A percentile compares a stretch with the other conserved stretches of the same genome.
phyloP scores from a whole-genome alignment of 2,329 filamentous ascomycete species.

The Zopfia rhizophila region DNA sequence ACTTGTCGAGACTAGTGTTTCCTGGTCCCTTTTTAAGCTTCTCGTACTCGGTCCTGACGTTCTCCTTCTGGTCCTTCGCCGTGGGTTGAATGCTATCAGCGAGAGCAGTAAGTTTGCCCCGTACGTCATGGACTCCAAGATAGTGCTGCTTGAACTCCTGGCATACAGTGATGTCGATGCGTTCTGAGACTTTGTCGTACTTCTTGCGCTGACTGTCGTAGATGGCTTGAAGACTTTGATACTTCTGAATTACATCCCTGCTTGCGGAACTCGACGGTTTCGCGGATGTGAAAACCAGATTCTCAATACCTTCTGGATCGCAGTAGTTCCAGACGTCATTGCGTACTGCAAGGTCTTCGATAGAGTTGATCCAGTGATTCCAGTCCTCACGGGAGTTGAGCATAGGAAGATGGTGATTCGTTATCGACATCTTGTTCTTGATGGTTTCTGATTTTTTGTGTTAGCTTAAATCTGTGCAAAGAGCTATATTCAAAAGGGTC shows the following conservation, averaged over 20 bases:
- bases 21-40: too few species aligned
- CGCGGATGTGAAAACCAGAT: slow-evolving; percentile 13
- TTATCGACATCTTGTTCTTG: slow-evolving; percentile 9
- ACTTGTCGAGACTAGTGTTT: too few species aligned
- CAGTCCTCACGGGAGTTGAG: slow-evolving; percentile 16
- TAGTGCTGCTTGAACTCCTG: slow-evolving; percentile 2
- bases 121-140: background rate
- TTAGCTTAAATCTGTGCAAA: too few species aligned
- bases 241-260: slow-evolving; percentile 22
- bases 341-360: slow-evolving; percentile 15
- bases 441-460: background rate
- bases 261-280: slow-evolving; percentile 18
- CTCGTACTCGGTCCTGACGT: too few species aligned
- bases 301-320: slow-evolving; percentile 16
- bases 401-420: slow-evolving; percentile 9
- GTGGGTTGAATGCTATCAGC: too few species aligned
- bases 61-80: too few species aligned
- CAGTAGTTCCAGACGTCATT: slow-evolving; percentile 22
- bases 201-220: slow-evolving; percentile 8
- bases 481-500: too few species aligned
- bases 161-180: slow-evolving; percentile 9
- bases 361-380: slow-evolving; percentile 18
- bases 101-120: too few species aligned
- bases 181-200: slow-evolving; percentile 10
- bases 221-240: slow-evolving; percentile 13